These are phyloP conservation scores for Asterionellopsis glacialis DNA, from an alignment of 108 stramenopile species.

Conservation along the genomic window DNA sequence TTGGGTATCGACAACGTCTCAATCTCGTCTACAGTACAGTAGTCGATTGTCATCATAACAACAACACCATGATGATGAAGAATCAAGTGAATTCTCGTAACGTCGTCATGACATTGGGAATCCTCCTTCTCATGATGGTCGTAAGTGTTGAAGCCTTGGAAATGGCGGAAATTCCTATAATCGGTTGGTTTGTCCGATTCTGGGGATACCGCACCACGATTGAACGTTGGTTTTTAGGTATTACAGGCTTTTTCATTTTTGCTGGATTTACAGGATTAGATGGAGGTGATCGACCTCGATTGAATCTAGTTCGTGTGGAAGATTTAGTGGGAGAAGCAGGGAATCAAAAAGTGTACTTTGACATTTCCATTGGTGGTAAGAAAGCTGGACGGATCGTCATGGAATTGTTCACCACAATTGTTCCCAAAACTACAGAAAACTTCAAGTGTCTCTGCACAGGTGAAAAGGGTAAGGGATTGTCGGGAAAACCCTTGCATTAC, in stretches of 20 bases:
- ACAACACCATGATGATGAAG: too few relatives aligned
- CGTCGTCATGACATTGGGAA: too few relatives aligned
- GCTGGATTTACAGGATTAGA: constrained; percentile 34
- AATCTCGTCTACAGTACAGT: too few relatives aligned
- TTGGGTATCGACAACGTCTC: too few relatives aligned
- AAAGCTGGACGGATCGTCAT: constrained; percentile 82
- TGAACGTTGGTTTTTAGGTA: constrained; percentile 10
- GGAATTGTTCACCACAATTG: constrained; percentile 81
- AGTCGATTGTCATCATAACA: too few relatives aligned
- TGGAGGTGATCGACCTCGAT: constrained; percentile 14
- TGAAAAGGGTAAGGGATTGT: constrained; percentile 83
- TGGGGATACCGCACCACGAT: constrained; percentile 7
- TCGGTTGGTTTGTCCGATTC: not conserved
- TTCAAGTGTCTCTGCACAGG: constrained; percentile 58
- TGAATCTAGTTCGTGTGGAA: not conserved
- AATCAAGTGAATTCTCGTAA: too few relatives aligned
- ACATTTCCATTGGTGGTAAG: constrained; percentile 80
- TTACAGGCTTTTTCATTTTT: constrained; percentile 16
- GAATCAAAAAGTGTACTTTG: constrained; percentile 64
- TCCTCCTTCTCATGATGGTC: not conserved
- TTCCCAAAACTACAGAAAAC: constrained; percentile 93
- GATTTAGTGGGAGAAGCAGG: constrained; percentile 9
- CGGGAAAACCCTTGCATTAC: constrained; percentile 61
- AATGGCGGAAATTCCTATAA: not conserved
- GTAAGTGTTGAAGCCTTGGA: not conserved